A percentile compares a stretch with the other conserved stretches of the same genome.
Evolutionary conservation across 306 rosid species (phyloP).

Genomic region (Leucaena leucocephala): DNA sequence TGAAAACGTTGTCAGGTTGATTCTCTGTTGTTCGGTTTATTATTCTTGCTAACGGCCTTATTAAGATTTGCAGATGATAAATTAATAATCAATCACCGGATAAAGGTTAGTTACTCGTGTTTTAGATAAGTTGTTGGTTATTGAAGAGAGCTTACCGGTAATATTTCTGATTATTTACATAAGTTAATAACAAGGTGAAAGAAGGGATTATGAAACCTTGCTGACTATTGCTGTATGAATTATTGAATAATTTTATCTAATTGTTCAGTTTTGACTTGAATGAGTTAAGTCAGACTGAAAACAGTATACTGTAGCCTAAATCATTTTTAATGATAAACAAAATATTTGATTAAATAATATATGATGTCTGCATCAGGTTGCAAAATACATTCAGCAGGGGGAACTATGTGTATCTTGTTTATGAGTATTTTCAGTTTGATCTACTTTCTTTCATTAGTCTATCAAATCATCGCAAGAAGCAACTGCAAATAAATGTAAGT

Average conservation of each 20-base stretch:
- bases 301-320: too few species aligned
- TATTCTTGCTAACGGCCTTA: background rate
- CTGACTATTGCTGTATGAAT: background rate
- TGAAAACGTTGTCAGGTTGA: constrained; percentile 13
- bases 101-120: background rate
- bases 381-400: background rate
- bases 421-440: background rate
- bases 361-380: background rate
- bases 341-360: background rate
- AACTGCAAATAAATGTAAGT: background rate
- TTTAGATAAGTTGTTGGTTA: background rate
- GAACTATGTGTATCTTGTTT: background rate
- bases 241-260: background rate
- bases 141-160: too few species aligned
- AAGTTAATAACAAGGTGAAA: too few species aligned
- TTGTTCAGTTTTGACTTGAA: too few species aligned
- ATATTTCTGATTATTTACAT: too few species aligned
- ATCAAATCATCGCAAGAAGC: background rate
- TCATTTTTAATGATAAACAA: background rate
- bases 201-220: background rate
- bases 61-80: background rate
- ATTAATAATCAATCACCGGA: background rate
- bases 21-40: background rate
- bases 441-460: background rate
- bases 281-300: too few species aligned